Evolutionary conservation across 2,329 filamentous ascomycete genomes (phyloP).

Genomic region (Pseudogymnoascus sp.): DNA sequence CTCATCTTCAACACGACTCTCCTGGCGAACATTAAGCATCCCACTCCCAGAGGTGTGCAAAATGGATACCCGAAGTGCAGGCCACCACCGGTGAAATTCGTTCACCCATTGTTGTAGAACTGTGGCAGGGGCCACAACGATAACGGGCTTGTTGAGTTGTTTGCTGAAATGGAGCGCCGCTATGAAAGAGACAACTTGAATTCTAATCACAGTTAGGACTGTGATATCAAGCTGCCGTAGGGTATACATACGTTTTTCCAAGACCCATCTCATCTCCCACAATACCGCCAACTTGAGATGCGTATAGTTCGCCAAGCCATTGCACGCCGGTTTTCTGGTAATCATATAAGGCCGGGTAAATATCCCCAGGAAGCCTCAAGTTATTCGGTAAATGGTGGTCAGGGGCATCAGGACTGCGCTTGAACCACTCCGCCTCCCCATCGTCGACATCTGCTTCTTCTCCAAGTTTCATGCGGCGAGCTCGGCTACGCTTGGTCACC

Average conservation of each 20-base stretch:
- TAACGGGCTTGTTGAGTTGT: constrained; percentile 72
- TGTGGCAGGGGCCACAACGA: constrained; percentile 88
- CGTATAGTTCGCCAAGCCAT: constrained; percentile 89
- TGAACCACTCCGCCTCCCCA: constrained; percentile 63
- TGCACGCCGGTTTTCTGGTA: constrained; percentile 97
- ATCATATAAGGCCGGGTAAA: constrained; percentile 84
- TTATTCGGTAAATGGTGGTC: constrained; percentile 66
- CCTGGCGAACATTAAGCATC: constrained; percentile 73
- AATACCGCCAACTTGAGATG: constrained; percentile 85
- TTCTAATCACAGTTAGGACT: constrained; percentile 35
- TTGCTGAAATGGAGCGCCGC: constrained; percentile 89
- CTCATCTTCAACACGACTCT: constrained; percentile 50
- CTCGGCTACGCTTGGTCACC: constrained; percentile 55
- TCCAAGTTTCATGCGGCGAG: constrained; percentile 42
- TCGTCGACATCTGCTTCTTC: constrained; percentile 31
- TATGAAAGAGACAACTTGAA: constrained; percentile 58
- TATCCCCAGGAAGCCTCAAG: constrained; percentile 80
- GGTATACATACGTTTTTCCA: constrained; percentile 61
- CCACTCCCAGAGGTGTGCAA: constrained; percentile 92
- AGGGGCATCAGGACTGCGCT: constrained; percentile 72
- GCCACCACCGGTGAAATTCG: constrained; percentile 98
- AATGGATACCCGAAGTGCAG: constrained; percentile 92
- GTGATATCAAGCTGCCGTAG: background rate
- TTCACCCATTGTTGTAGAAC: constrained; percentile 97
- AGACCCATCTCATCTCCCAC: constrained; percentile 97